Conservation (phyloP, 805 yeast genomes). For the Blastobotrys parvus region DNA sequence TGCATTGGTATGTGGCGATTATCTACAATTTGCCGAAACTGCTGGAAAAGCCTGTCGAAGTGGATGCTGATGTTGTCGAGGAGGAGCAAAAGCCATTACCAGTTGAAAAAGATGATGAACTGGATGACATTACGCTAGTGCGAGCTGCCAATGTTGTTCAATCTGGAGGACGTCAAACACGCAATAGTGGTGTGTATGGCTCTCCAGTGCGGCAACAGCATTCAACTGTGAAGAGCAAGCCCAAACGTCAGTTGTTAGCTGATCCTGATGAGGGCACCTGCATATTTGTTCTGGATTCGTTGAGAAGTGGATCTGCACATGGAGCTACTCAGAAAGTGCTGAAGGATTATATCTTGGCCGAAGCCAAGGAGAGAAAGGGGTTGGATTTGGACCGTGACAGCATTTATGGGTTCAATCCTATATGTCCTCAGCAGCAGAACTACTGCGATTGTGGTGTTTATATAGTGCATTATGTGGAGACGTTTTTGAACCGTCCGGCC, state of each 20-base stretch:
- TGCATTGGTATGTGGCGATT: conserved; percentile 85
- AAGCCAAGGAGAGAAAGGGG: conserved; percentile 57
- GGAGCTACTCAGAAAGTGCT: conserved; percentile 36
- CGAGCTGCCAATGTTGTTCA: background rate
- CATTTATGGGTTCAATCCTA: conserved; percentile 41
- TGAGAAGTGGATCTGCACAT: conserved; percentile 29
- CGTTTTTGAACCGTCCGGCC: conserved; percentile 23
- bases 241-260: background rate
- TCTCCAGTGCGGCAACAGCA: conserved; percentile 4
- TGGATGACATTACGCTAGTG: background rate
- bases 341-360: conserved; percentile 51
- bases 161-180: background rate
- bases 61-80: conserved; percentile 5
- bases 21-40: conserved; percentile 40
- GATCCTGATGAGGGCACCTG: conserved; percentile 21
- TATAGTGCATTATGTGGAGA: conserved; percentile 48
- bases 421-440: conserved; percentile 78
- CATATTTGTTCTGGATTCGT: conserved; percentile 68
- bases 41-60: conserved; percentile 12
- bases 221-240: background rate
- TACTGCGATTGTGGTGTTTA: conserved; percentile 94
- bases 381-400: conserved; percentile 38
- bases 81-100: background rate
- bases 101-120: background rate
- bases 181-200: background rate